Evolutionary conservation across 2,329 filamentous ascomycete species (phyloP), one percentile per base, ranked within the genome.

Genomic region (Cercospora citrullina): DNA sequence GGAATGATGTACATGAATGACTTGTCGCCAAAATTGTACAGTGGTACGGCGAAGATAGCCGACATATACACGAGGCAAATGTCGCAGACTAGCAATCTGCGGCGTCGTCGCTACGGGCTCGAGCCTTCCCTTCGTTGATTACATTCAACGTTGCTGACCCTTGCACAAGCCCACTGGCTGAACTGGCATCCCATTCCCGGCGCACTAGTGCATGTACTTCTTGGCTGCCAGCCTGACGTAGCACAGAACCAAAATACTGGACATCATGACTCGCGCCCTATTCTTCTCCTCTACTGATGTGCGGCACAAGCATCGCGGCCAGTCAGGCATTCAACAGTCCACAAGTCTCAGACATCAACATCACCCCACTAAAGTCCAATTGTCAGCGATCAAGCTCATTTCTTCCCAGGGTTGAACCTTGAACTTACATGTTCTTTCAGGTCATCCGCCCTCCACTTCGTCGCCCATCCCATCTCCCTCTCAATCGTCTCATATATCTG

Each of bases 361-460:
- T 83, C 81, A 0, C 84, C 84, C 85, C 84, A 87, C 48, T 53
- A 16, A 6, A 53, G 12, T 23, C 3, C 45, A 48, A 6, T 4
- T 5, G 21, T 53, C 12, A 53, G 48, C 21, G 12, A 53, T 14
- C n/a, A 23, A 48, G 45, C 18, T 14, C n/a, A 45, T 45, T 21
- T 8, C 3, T 8, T 45, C 36, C 16, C 3, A n/a, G 4, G 3
- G 3, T n/a, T n/a, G n/a, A n/a, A n/a, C n/a, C n/a, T n/a, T n/a
- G n/a, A n/a, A n/a, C 48, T 55, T 55, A 55, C 48, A 65, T 83
- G 83, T 60, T 83, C 81, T 57, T 81, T 82, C 58, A 87, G 60
- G 73, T 87, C 85, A 16, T 86, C 82, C 0, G 80, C 82, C 51
- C 85, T 75, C 85, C 85, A 87, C 67, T 79, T 79, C 0, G 85